A percentile compares a stretch with the other conserved stretches of the same genome.
Evolutionary conservation across 768 basidiomycete genomes (phyloP).

Genomic region (Leucosporidium yakuticum): DNA sequence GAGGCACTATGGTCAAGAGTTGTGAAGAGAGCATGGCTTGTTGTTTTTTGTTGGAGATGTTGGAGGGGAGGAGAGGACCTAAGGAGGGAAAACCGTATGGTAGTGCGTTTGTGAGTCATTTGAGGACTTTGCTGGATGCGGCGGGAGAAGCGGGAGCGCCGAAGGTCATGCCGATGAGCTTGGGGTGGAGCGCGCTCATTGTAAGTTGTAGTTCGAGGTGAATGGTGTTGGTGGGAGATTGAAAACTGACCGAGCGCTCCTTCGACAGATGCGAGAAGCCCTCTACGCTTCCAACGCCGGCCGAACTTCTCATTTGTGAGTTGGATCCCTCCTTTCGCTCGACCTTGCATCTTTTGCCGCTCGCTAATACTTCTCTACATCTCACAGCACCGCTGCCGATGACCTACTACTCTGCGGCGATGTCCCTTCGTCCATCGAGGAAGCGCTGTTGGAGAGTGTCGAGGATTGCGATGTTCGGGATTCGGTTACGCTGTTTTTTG

Average conservation of each 20-base stretch:
- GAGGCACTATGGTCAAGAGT: constrained; percentile 25
- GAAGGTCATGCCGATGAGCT: constrained; percentile 22
- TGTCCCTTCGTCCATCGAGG: constrained; percentile 22
- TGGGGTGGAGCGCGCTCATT: constrained; percentile 31
- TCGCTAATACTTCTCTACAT: not conserved
- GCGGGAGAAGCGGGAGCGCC: constrained; percentile 7
- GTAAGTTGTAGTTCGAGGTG: not conserved
- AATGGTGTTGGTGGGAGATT: no score
- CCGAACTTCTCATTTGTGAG: constrained; percentile 26
- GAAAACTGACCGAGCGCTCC: not conserved
- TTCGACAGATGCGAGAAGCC: constrained; percentile 27
- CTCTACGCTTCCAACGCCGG: constrained; percentile 28
- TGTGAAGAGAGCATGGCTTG: constrained; percentile 27
- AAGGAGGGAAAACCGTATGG: constrained; percentile 30
- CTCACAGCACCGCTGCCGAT: constrained; percentile 19
- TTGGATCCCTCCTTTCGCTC: not conserved
- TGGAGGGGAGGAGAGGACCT: constrained; percentile 25
- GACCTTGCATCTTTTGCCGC: no score
- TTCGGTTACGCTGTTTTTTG: constrained; percentile 30
- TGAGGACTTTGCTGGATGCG: constrained; percentile 23
- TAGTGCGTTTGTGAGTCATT: constrained; percentile 27
- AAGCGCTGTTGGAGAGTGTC: constrained; percentile 28
- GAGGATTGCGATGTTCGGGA: constrained; percentile 34
- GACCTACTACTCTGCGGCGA: constrained; percentile 30
- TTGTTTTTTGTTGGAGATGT: constrained; percentile 32